Base-by-base conservation (phyloP, 108 stramenopile species). In the Fragilariopsis cylindrus region DNA sequence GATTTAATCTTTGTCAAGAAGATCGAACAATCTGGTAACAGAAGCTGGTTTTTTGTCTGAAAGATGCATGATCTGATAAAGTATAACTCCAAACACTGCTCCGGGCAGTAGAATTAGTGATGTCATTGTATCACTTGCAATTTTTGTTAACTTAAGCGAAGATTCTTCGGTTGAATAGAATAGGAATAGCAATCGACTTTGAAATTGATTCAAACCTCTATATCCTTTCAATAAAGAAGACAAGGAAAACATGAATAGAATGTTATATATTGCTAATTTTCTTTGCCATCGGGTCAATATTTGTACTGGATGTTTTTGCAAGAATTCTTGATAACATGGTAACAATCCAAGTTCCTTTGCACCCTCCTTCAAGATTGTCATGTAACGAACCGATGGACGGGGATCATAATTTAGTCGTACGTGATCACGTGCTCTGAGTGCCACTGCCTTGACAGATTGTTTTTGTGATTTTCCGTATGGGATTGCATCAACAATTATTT, bases 291-390 rank as follows among this genome's bases (percentile, higher is more conserved):
- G 30, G 1, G 76, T 47, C 8, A 76, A 19, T 13, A 49, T 16
- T 57, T 87, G 77, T 15, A 79, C 68, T 18, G 83, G 81, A 76
- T 84, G 83, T 15, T 79, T 43, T 8, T 64, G 62, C 49, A 87
- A 57, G 49, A 75, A 87, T 42, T 87, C 69, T 65, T 80, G 82
- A 65, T 87, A 87, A 7, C 57, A 80, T 16, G 71, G 77, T 44
- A 74, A 19, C 41, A 87, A 65, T 52, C 76, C 76, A 8, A 87
- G 52, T 68, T 87, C 87, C 16, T 60, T 47, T 19, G 87, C 87
- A 2, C 87, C 87, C 52, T 75, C 45, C n/a, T 70, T 71, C 42
- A 87, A 44, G 16, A 87, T 83, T 42, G 60, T 67, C 87, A 87
- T 84, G 65, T 87, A 87, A 13, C 87, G 67, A 48, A 42, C 54